Conservation (phyloP, 2,329 filamentous ascomycete genomes). For the Fusarium solani-melongenae region DNA sequence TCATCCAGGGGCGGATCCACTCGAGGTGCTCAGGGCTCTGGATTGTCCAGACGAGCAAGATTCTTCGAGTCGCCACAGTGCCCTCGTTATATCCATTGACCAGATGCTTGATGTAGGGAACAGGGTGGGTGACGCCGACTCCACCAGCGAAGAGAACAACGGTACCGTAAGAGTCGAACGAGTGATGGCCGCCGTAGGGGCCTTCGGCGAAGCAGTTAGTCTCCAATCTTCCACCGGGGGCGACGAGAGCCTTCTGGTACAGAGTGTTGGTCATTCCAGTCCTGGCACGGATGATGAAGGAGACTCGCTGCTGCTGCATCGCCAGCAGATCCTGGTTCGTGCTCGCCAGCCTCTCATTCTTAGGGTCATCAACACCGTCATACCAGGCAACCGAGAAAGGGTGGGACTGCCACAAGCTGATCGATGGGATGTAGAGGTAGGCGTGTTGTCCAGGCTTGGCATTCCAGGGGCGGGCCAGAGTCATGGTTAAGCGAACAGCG, state of each 20-base stretch:
- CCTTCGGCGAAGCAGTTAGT: conserved; percentile 79
- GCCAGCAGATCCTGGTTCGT: conserved; percentile 67
- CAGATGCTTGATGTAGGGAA: conserved; percentile 79
- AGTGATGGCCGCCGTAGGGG: conserved; percentile 79
- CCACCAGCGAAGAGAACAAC: conserved; percentile 84
- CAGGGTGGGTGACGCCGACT: conserved; percentile 83
- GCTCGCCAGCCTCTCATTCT: conserved; percentile 67
- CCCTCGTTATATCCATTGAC: conserved; percentile 75
- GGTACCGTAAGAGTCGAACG: conserved; percentile 79
- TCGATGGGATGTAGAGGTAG: conserved; percentile 79
- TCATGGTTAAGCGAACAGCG: conserved; percentile 77
- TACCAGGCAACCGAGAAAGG: conserved; percentile 85
- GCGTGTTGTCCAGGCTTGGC: conserved; percentile 82
- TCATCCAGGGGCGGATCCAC: conserved; percentile 89
- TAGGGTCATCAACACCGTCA: conserved; percentile 68
- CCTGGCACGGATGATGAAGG: conserved; percentile 77
- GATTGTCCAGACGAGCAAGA: conserved; percentile 83
- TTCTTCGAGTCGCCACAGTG: conserved; percentile 76
- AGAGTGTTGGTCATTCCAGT: conserved; percentile 79
- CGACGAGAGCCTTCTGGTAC: conserved; percentile 73
- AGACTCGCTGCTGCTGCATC: conserved; percentile 73
- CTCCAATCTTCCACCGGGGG: conserved; percentile 68
- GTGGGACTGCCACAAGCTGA: conserved; percentile 80
- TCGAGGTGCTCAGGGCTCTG: conserved; percentile 83
- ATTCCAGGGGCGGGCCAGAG: conserved; percentile 80